A percentile compares a stretch with the other conserved stretches of the same genome.
These are phyloP conservation scores for Galerina marginata DNA, from an alignment of 768 basidiomycete genomes.

Conservation along the genomic window DNA sequence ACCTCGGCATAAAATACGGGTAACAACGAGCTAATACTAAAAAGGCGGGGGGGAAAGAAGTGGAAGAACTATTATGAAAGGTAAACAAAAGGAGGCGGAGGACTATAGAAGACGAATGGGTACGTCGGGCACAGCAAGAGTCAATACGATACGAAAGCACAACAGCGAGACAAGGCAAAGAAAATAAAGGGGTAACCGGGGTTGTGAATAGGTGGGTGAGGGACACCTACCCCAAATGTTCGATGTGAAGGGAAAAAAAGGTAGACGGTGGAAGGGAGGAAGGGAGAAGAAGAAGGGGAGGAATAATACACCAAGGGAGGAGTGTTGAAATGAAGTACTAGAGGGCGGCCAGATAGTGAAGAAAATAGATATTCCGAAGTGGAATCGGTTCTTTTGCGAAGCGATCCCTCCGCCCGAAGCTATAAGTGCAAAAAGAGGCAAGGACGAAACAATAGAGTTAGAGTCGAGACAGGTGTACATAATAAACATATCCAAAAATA, in stretches of 20 bases:
- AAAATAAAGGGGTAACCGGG: conserved; percentile 10
- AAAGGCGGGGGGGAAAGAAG: conserved; percentile 2
- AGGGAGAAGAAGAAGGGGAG: conserved; percentile 4
- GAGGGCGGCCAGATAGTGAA: conserved; percentile 25
- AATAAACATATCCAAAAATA: conserved; percentile 28
- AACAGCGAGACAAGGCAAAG: background rate
- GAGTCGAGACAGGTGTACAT: conserved; percentile 17
- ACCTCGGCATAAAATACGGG: conserved; percentile 21
- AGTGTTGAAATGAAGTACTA: conserved; percentile 19
- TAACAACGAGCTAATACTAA: conserved; percentile 5
- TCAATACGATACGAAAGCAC: background rate
- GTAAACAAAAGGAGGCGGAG: background rate
- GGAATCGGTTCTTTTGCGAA: conserved; percentile 31
- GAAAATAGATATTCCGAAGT: conserved; percentile 26
- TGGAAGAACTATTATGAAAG: conserved; percentile 2
- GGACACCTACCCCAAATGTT: background rate
- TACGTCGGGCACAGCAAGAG: background rate
- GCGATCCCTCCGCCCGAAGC: conserved; percentile 29
- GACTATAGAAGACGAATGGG: conserved; percentile 5
- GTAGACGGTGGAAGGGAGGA: background rate
- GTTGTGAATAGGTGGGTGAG: background rate
- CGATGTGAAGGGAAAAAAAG: background rate
- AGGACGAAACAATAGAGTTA: background rate
- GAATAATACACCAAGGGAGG: conserved; percentile 9
- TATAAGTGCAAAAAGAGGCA: conserved; percentile 19